A percentile compares a stretch with the other conserved stretches of the same genome.
Conservation (phyloP, 768 basidiomycete genomes). For the Tylopilus vinaceipallidus region DNA sequence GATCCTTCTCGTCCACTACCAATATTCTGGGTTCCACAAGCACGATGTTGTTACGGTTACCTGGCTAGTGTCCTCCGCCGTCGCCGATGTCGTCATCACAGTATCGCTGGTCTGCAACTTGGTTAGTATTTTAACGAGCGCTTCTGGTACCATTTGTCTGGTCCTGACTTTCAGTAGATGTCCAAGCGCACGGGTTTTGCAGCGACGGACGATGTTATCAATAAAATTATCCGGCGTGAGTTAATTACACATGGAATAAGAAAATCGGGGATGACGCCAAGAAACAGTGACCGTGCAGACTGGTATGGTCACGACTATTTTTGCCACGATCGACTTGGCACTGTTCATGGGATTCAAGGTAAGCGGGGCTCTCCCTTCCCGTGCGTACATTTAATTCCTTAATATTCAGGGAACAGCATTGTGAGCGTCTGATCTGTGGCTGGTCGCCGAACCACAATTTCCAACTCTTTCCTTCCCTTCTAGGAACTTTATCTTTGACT, state of each 20-base stretch:
- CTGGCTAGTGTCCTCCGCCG: conserved; percentile 43
- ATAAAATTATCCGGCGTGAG: conserved; percentile 42
- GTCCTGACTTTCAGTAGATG: conserved; percentile 22
- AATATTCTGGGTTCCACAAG: conserved; percentile 34
- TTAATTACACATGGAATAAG: neutral
- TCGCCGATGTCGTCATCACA: conserved; percentile 44
- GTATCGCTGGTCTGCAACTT: conserved; percentile 42
- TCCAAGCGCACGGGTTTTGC: conserved; percentile 43
- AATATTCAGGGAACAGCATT: conserved; percentile 1
- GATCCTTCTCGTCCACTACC: conserved; percentile 26
- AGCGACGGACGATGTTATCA: conserved; percentile 36
- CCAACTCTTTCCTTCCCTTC: neutral
- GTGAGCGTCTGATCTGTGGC: neutral
- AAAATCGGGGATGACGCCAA: neutral
- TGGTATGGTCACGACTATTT: conserved; percentile 18
- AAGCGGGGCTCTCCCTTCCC: neutral
- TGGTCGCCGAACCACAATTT: neutral
- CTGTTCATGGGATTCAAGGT: conserved; percentile 24
- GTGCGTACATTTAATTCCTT: neutral
- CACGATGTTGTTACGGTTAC: conserved; percentile 35
- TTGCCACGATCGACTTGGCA: conserved; percentile 20
- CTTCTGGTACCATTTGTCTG: neutral
- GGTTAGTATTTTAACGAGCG: conserved; percentile 23
- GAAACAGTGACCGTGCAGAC: conserved; percentile 32
- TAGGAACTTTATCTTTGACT: conserved; percentile 24